Base-by-base conservation (phyloP, 2,329 filamentous ascomycete species). In the Thielaviopsis ethacetica region DNA sequence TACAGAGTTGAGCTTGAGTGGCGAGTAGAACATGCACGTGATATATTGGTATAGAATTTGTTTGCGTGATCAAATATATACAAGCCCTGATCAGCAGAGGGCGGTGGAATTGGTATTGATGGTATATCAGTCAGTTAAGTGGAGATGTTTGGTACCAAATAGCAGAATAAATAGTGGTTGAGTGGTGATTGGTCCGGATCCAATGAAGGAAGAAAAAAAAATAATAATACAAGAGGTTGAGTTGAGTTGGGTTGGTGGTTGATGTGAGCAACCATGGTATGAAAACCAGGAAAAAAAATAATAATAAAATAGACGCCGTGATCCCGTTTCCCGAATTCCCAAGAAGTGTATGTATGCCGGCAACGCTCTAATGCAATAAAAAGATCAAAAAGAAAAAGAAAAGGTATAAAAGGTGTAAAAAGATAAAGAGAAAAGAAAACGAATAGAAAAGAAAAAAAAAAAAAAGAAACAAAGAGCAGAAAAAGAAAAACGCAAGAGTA, bases 221-320 rank as follows among this genome's bases (percentile, higher is more conserved):
- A 27, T 59, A 59, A 55, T 49, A 59, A 22, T 59, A 59, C 57
- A 59, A 54, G n/a, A n/a, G 3, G 49, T 24, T 49, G 52, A 59
- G 57, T 59, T n/a, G 57, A 54, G 44, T 50, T 22, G 21, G 21
- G 22, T 57, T 19, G 44, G 38, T 56, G 30, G 54, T 56, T 56
- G 34, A 41, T 47, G 12, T 24, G 34, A 27, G 22, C 26, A 56
- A 12, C 15, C 34, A 7, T 30, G 15, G 30, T 41, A 56, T 56
- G 22, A 56, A n/a, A 19, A 49, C 13, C 21, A 47, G 44, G 17
- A 26, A 56, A 53, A 34, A 59, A 13, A 51, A 38, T 55, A 52
- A 26, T 12, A 50, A 50, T 10, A 15, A 44, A 53, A 24, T 47
- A 54, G 52, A 60, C 49, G 54, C 54, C 53, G 19, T 53, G 56